phyloP scores from a whole-genome alignment of 352 stramenopile species.

The Pythium insidiosum region DNA sequence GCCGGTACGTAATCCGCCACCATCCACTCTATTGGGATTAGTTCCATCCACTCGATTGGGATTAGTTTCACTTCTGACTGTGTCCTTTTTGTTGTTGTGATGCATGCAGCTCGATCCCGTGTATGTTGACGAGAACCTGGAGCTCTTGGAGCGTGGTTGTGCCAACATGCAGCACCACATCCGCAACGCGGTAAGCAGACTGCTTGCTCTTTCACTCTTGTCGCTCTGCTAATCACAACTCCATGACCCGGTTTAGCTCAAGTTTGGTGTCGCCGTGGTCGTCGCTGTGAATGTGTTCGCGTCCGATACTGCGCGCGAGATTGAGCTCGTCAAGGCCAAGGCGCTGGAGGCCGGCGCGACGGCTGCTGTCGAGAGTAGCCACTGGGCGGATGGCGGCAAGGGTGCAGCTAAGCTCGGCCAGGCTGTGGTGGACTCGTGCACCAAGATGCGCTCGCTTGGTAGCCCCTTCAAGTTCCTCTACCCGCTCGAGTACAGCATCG shows the following conservation, averaged over 20 bases:
- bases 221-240: no score
- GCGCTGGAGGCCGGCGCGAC: slow-evolving; percentile 91
- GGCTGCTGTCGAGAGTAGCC: slow-evolving; percentile 93
- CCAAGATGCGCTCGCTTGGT: slow-evolving; percentile 52
- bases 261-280: slow-evolving; percentile 94
- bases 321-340: slow-evolving; percentile 90
- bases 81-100: background rate
- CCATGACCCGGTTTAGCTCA: slow-evolving; percentile 17
- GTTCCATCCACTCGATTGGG: background rate
- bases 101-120: slow-evolving; percentile 58
- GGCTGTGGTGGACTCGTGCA: slow-evolving; percentile 91
- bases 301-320: slow-evolving; percentile 76
- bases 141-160: slow-evolving; percentile 89
- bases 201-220: no score
- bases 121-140: slow-evolving; percentile 95
- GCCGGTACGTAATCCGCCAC: slow-evolving; percentile 41
- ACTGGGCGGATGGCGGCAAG: slow-evolving; percentile 56
- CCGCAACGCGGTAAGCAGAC: slow-evolving; percentile 89
- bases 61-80: background rate
- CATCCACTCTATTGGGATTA: no score
- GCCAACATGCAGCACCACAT: slow-evolving; percentile 96
- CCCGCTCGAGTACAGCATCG: slow-evolving; percentile 85
- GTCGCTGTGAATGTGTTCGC: slow-evolving; percentile 90
- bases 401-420: slow-evolving; percentile 89
- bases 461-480: slow-evolving; percentile 96